Evolutionary conservation across 1,284 basidiomycete species (phyloP), one percentile per base, ranked within the genome.

Genomic region (Ganoderma meredithae): DNA sequence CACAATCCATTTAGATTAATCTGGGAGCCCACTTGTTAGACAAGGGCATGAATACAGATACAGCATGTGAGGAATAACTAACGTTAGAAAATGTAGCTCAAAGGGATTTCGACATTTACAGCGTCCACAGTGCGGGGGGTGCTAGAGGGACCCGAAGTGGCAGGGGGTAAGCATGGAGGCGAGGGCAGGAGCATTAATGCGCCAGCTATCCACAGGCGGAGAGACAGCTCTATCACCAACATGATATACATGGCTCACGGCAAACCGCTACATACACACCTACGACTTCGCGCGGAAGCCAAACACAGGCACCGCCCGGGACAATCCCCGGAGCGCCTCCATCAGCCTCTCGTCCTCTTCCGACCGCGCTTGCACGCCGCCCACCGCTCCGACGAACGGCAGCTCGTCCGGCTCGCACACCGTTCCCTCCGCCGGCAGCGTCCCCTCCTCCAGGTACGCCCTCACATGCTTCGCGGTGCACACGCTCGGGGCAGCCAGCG

Each of bases 401-500:
- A 71, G 27, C 49, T 65, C 71, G 27, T 73, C 72, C n/a, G 63
- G 60, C 62, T 71, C 67, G 56, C 84, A 86, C 8, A 83, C 73
- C 3, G 82, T 82, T 2, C 79, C 83, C 22, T 76, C 76, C n/a
- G 74, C 69, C 1, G 84, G 85, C 3, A 85, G 72, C 1, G 74
- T 78, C 1, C 85, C 84, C 13, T 79, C 70, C 13, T 76, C 67
- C 67, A 85, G 83, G 71, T 86, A 86, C 1, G 75, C 73, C 10
- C 79, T 78, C 27, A 86, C 73, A 67, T 82, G 69, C 60, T 76
- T 76, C 33, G 78, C 76, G 0, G 84, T 85, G 76, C 85, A 86
- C 15, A 81, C 62, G 2, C 84, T 85, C 3, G 82, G 79, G 8
- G 77, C 79, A 0, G 79, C 66, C 17, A 83, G 36, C 6, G 84